Evolutionary conservation across 768 basidiomycete species (phyloP), one percentile per base, ranked within the genome.

Genomic region (Daedaleopsis sinensis): DNA sequence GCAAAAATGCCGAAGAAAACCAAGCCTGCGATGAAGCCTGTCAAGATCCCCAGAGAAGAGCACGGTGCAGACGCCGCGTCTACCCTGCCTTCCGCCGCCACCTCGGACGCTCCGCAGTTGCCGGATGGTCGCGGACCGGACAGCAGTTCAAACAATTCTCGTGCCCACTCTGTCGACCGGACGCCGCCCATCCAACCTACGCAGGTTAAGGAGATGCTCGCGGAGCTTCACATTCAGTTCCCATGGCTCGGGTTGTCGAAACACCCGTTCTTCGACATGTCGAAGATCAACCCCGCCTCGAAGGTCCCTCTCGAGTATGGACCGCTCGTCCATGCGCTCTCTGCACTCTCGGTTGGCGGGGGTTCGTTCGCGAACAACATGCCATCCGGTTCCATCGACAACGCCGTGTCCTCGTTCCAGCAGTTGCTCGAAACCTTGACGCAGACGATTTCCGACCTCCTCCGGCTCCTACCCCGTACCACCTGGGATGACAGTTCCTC

Each of bases 401-500:
- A 92, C 36, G 92, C 93, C 1, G 91, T 94, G 32, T 89, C 91
- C 3, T 93, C 92, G 15, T 94, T 94, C 78, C 92, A 95, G 67
- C 91, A 93, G 68, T 78, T 95, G 0, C 78, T 95, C 46, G 93
- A 94, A 77, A 94, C 91, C 0, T 77, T 95, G 47, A 95, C 93
- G 0, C 92, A 94, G 68, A 94, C 92, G 0, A 94, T 95, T 66
- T 94, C 93, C 5, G 93, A 93, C 65, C 76, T 95, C 32, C 78
- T 95, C 43, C 88, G 91, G 8, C 82, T 94, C 36, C 86, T 95
- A 60, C 93, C 93, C 18, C 88, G 91, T 15, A 92, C 90, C 11
- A 93, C 92, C 1, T 94, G 91, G 93, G 90, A 93, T 60, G 92
- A 94, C 68, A 92, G 89, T 63, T 93, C 93, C 0, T 93, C 91